A percentile compares a stretch with the other conserved stretches of the same genome.
Conservation (phyloP, 805 yeast genomes). For the Suhomyces pyralidae region DNA sequence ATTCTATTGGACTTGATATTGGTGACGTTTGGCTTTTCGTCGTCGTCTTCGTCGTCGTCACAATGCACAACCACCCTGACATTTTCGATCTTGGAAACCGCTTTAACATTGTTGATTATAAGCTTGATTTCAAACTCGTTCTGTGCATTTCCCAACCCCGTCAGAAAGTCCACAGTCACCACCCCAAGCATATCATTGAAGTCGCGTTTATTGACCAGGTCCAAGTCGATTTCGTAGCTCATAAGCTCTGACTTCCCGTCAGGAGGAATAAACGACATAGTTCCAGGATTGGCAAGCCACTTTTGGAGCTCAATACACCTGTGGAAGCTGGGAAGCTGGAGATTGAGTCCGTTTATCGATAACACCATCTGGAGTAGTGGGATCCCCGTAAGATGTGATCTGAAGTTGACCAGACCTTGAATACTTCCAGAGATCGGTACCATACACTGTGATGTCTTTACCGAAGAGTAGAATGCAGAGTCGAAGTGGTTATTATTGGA, state of each 20-base stretch:
- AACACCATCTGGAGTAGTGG: constrained; percentile 68
- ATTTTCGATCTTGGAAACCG: constrained; percentile 33
- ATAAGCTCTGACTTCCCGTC: constrained; percentile 70
- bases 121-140: constrained; percentile 65
- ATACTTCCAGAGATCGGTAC: constrained; percentile 52
- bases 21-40: constrained; percentile 12
- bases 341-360: constrained; percentile 38
- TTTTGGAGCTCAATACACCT: constrained; percentile 55
- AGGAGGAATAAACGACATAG: constrained; percentile 76
- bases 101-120: constrained; percentile 34
- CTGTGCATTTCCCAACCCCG: constrained; percentile 49
- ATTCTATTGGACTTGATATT: constrained; percentile 56
- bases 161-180: constrained; percentile 51
- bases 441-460: constrained; percentile 13
- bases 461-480: constrained; percentile 22
- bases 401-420: constrained; percentile 60
- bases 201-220: constrained; percentile 18
- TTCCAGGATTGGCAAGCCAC: constrained; percentile 49
- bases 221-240: constrained; percentile 60
- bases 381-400: constrained; percentile 69
- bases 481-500: constrained; percentile 15
- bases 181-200: constrained; percentile 42
- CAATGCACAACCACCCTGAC: constrained; percentile 27
- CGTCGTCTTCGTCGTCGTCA: constrained; percentile 9
- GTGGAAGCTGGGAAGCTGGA: constrained; percentile 68